These are phyloP conservation scores for Herpetospermum pedunculosum DNA, from an alignment of 306 rosid species.

Conservation along the genomic window DNA sequence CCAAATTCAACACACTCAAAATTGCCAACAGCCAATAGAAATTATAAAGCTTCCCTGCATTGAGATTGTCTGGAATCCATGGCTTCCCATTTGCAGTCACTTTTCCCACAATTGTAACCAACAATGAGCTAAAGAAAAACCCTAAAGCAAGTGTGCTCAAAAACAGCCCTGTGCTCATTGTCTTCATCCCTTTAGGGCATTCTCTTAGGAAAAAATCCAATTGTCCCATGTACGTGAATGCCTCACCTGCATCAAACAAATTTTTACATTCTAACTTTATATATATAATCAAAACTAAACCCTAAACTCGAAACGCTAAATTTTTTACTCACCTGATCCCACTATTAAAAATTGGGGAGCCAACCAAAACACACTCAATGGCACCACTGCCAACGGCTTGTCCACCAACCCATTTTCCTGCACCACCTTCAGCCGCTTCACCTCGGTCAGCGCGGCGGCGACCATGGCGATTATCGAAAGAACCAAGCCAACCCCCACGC, in stretches of 20 bases:
- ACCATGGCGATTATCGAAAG: slow-evolving; percentile 10
- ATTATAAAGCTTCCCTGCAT: slow-evolving; percentile 65
- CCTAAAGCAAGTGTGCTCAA: slow-evolving; percentile 75
- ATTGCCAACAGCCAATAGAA: slow-evolving; percentile 78
- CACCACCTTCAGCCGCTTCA: slow-evolving; percentile 1
- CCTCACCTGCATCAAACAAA: slow-evolving; percentile 36
- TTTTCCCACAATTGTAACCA: slow-evolving; percentile 56
- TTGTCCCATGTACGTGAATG: slow-evolving; percentile 74
- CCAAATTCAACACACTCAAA: slow-evolving; percentile 51
- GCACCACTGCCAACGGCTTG: background rate
- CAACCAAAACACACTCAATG: slow-evolving; percentile 60
- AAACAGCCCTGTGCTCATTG: slow-evolving; percentile 83
- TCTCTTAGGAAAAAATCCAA: slow-evolving; percentile 70
- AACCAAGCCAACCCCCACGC: slow-evolving; percentile 13
- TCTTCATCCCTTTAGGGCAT: slow-evolving; percentile 88
- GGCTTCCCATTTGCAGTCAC: slow-evolving; percentile 41
- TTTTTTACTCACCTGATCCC: slow-evolving; percentile 72
- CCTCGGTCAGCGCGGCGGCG: slow-evolving; percentile 10
- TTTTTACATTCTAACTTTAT: background rate
- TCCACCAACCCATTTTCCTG: background rate
- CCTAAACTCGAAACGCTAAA: no score
- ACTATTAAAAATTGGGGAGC: slow-evolving; percentile 71
- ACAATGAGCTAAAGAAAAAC: slow-evolving; percentile 55
- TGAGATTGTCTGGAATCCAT: slow-evolving; percentile 71
- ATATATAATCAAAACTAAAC: background rate